Conservation (phyloP, 73 alveolate species). For the Uronychia binucleata region DNA sequence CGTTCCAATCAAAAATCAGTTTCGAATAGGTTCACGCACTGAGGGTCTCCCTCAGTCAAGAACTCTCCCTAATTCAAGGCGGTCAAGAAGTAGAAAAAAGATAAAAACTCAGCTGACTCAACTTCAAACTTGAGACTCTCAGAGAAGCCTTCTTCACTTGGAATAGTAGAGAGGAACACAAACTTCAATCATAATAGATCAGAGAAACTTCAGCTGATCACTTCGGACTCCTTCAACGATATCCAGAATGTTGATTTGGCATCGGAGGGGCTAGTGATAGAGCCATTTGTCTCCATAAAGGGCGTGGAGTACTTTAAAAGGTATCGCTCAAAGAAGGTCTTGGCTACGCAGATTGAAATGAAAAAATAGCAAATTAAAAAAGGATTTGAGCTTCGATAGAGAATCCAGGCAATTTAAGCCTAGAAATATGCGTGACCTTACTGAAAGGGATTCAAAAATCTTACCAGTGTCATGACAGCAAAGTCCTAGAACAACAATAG, state of each 20-base stretch:
- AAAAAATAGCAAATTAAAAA: no score
- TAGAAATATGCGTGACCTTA: not conserved
- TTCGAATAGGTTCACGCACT: no score
- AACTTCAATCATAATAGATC: no score
- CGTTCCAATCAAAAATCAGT: no score
- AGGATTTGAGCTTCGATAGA: not conserved
- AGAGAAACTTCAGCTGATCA: not conserved
- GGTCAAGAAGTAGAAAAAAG: not conserved
- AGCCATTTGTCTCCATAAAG: not conserved
- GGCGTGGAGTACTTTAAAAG: not conserved
- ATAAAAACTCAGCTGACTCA: not conserved
- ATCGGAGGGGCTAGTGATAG: not conserved
- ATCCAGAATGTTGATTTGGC: not conserved
- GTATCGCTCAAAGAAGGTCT: not conserved
- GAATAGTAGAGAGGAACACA: no score
- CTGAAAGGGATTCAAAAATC: not conserved
- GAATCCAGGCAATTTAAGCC: not conserved
- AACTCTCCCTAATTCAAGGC: no score
- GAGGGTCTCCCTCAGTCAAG: no score
- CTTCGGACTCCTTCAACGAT: no score
- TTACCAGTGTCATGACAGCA: not conserved
- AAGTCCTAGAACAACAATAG: not conserved
- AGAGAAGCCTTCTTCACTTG: not conserved
- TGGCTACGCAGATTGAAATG: not conserved
- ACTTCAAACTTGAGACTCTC: not conserved